Base-by-base conservation (phyloP, 768 basidiomycete genomes). In the Collybiopsis confluens region DNA sequence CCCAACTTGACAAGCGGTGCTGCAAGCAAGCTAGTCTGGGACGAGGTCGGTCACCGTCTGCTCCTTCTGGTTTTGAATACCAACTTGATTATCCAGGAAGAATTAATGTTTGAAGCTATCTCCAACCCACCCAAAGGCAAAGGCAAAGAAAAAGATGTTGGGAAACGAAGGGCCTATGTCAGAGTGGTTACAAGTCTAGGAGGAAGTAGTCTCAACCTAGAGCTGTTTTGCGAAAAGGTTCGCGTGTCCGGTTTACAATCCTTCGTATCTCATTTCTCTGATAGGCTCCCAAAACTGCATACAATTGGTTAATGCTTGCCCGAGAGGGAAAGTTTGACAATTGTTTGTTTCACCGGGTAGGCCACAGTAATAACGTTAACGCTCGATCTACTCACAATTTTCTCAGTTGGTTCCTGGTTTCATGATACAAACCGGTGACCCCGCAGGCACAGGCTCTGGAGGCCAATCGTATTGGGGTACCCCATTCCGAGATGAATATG, bases 301-400 rank as follows among this genome's bases (percentile, higher is more conserved):
- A 99, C 68, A 99, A 99, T 67, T 99, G 98, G 69, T 71, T 99
- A 26, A 91, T 91, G 86, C 81, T 99, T 7, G 95, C 97, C 0
- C 82, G 85, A 56, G 77, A 85, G 21, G 92, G 94, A 8, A 94
- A 95, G 63, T 99, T 98, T 63, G 85, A 98, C 59, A 74, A 92
- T 59, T 86, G 85, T 54, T 69, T 92, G 21, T 99, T 98, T 68
- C 96, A 99, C 65, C 83, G 96, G 18, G 73, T 96, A 24, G 90
- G 98, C 11, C 95, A 94, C 4, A 92, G 89, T 0, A 97, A 97
- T 65, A 98, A 98, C n/a, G n/a, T n/a, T n/a, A n/a, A n/a, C n/a
- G n/a, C n/a, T n/a, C n/a, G n/a, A n/a, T n/a, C n/a, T n/a, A n/a
- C n/a, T n/a, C n/a, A n/a, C n/a, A n/a, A 13, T 13, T 13, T 33